Percentiles rank a stretch among this genome's conserved stretches.
phyloP scores from a whole-genome alignment of 176 grass and related monocot genomes.

The Tillandsia fasciculata region DNA sequence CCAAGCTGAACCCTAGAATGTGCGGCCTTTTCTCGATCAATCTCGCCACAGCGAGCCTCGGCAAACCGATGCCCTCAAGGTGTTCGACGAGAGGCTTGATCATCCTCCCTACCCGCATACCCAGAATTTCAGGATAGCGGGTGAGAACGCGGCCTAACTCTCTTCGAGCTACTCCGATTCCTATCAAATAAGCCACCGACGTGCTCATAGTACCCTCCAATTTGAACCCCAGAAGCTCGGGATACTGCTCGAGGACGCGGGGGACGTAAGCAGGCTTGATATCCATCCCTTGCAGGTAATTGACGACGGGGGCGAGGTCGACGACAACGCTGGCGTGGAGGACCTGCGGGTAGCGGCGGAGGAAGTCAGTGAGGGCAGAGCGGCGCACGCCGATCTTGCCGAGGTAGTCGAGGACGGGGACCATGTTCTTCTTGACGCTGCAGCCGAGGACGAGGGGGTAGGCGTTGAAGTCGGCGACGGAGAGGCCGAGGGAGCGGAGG shows the following conservation, averaged over 20 bases:
- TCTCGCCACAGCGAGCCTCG: conserved; percentile 36
- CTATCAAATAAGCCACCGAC: conserved; percentile 59
- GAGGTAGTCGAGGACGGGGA: conserved; percentile 79
- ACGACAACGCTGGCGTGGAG: conserved; percentile 72
- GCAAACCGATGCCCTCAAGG: conserved; percentile 48
- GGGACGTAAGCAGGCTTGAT: conserved; percentile 38
- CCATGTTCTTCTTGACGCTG: conserved; percentile 81
- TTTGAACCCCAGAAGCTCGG: conserved; percentile 70
- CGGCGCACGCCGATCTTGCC: conserved; percentile 60
- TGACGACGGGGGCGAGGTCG: conserved; percentile 27
- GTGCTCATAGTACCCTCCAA: conserved; percentile 84
- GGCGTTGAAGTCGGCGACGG: conserved; percentile 40
- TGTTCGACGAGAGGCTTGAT: conserved; percentile 67
- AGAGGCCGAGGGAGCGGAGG: conserved; percentile 27
- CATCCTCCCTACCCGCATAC: conserved; percentile 63
- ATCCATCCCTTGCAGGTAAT: conserved; percentile 64
- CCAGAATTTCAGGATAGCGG: conserved; percentile 49
- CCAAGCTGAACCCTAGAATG: conserved; percentile 51
- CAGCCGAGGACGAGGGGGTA: conserved; percentile 71
- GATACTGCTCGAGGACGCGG: conserved; percentile 61
- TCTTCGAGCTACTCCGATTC: conserved; percentile 44
- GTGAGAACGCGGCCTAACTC: conserved; percentile 39
- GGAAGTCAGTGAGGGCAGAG: conserved; percentile 45
- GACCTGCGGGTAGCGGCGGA: conserved; percentile 65
- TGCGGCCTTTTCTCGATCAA: conserved; percentile 51